Evolutionary conservation across 805 yeast genomes (phyloP).

Genomic region (Zygoascus tannicola): DNA sequence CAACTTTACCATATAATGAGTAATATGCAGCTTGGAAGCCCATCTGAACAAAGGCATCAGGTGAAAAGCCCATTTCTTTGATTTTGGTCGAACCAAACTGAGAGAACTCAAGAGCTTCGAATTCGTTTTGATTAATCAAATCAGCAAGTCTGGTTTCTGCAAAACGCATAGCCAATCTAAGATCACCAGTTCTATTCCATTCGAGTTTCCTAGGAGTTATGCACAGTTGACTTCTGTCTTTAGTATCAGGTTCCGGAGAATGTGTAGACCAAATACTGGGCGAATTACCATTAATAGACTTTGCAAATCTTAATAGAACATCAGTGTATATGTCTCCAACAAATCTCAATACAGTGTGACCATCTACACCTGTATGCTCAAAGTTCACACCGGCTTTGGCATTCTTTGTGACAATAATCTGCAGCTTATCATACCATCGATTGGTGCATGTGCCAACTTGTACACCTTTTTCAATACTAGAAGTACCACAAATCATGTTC

Average conservation of each 20-base stretch:
- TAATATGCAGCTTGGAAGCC: slow-evolving; percentile 88
- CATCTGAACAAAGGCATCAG: slow-evolving; percentile 93
- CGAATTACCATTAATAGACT: slow-evolving; percentile 63
- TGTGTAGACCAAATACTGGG: slow-evolving; percentile 60
- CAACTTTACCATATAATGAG: slow-evolving; percentile 86
- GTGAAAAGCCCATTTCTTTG: slow-evolving; percentile 78
- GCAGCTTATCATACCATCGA: slow-evolving; percentile 91
- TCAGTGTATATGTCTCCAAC: slow-evolving; percentile 89
- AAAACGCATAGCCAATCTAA: slow-evolving; percentile 71
- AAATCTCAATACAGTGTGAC: slow-evolving; percentile 83
- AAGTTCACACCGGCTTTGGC: slow-evolving; percentile 91
- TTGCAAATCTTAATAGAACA: slow-evolving; percentile 78
- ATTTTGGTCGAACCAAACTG: slow-evolving; percentile 60
- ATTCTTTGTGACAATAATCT: slow-evolving; percentile 75
- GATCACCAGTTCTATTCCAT: slow-evolving; percentile 74
- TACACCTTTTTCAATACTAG: slow-evolving; percentile 69
- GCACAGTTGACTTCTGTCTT: slow-evolving; percentile 36
- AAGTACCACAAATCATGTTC: slow-evolving; percentile 82
- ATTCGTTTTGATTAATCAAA: slow-evolving; percentile 81
- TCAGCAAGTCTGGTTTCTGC: slow-evolving; percentile 87
- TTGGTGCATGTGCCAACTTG: slow-evolving; percentile 93
- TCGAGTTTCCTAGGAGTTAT: slow-evolving; percentile 81
- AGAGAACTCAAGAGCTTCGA: slow-evolving; percentile 67
- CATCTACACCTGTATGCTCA: slow-evolving; percentile 89
- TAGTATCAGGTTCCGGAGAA: slow-evolving; percentile 42